A percentile compares a stretch with the other conserved stretches of the same genome.
These are phyloP conservation scores for Mariannaea sp. DNA, from an alignment of 2,329 filamentous ascomycete genomes.

Conservation along the genomic window DNA sequence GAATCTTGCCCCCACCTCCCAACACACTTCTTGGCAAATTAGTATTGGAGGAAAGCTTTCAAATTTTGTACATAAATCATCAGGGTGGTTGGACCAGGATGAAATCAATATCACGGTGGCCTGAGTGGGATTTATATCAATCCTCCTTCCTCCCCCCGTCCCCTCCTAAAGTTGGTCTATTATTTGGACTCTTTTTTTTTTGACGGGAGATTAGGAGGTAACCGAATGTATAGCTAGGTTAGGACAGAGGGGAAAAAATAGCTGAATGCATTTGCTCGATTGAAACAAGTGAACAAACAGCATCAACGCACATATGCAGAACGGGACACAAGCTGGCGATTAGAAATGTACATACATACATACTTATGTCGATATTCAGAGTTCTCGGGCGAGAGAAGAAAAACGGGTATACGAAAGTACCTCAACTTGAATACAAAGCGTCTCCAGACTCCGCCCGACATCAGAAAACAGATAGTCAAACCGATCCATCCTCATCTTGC, in stretches of 20 bases:
- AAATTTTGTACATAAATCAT: conserved; percentile 19
- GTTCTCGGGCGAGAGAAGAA: conserved; percentile 16
- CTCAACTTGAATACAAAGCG: conserved; percentile 27
- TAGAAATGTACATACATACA: no score
- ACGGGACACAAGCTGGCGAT: no score
- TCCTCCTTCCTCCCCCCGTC: not conserved
- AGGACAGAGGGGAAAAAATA: conserved; percentile 28
- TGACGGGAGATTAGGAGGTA: conserved; percentile 19
- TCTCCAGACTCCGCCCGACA: conserved; percentile 32
- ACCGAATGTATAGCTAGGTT: conserved; percentile 28
- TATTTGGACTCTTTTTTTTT: conserved; percentile 21
- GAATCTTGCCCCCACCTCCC: not conserved
- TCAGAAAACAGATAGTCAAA: conserved; percentile 23
- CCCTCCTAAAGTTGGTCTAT: conserved; percentile 20
- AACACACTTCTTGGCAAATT: conserved; percentile 1
- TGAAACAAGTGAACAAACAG: not conserved
- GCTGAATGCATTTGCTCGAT: conserved; percentile 21
- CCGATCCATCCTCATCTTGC: conserved; percentile 8
- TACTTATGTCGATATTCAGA: conserved; percentile 13
- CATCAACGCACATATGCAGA: no score
- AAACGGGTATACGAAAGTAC: conserved; percentile 36
- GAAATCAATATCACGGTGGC: conserved; percentile 20
- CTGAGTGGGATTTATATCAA: not conserved
- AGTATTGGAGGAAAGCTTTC: not conserved
- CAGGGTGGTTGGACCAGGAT: conserved; percentile 11